Evolutionary conservation across 495 filamentous ascomycete genomes (phyloP).

Genomic region (Lasiosphaeria miniovina): DNA sequence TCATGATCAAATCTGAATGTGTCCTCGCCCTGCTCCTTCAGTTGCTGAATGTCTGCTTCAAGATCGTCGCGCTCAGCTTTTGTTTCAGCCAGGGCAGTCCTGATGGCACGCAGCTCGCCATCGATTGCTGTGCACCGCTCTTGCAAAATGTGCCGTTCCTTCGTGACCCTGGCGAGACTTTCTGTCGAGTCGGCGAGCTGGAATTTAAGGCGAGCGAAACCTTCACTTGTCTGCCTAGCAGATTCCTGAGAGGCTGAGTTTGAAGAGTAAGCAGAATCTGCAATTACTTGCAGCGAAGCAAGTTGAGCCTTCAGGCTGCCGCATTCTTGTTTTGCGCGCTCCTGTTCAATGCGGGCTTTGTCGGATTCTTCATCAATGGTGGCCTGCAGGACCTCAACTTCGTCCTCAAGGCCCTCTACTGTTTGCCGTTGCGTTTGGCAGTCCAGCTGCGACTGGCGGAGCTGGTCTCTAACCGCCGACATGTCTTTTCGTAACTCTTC

Average conservation of each 20-base stretch:
- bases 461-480: constrained; percentile 61
- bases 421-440: constrained; percentile 63
- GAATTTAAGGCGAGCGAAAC: constrained; percentile 25
- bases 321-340: constrained; percentile 46
- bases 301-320: constrained; percentile 52
- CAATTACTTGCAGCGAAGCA: constrained; percentile 20
- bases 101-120: constrained; percentile 57
- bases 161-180: constrained; percentile 40
- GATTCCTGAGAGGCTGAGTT: constrained; percentile 23
- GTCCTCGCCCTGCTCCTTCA: constrained; percentile 49
- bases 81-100: constrained; percentile 48
- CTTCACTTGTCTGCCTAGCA: constrained; percentile 27
- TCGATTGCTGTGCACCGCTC: constrained; percentile 61
- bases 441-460: constrained; percentile 63
- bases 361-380: constrained; percentile 73
- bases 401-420: constrained; percentile 72
- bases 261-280: constrained; percentile 22
- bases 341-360: constrained; percentile 58
- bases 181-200: constrained; percentile 35
- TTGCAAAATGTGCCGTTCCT: constrained; percentile 60
- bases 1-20: constrained; percentile 60
- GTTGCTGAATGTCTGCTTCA: constrained; percentile 51
- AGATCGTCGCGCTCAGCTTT: constrained; percentile 66
- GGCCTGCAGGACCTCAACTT: constrained; percentile 71
- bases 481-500: constrained; percentile 46